Conservation (phyloP, 2,329 filamentous ascomycete genomes). For the Aciculosporium take region DNA sequence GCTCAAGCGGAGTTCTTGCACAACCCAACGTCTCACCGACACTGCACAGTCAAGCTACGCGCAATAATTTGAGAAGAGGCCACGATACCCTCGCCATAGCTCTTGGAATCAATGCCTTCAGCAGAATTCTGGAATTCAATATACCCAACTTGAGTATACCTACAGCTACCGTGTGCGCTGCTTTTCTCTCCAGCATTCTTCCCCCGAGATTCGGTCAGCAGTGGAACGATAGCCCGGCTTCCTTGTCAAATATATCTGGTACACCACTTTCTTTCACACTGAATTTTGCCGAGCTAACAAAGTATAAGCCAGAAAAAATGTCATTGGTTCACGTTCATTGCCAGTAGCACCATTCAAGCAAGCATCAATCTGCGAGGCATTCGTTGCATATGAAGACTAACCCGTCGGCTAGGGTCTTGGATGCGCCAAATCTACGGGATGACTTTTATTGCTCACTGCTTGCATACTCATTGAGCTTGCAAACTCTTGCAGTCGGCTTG, state of each 20-base stretch:
- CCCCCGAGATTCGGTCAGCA: not conserved
- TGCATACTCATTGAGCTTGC: slow-evolving; percentile 63
- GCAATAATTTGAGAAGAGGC: slow-evolving; percentile 47
- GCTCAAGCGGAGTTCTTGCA: not conserved
- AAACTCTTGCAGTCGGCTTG: slow-evolving; percentile 72
- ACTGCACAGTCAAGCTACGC: not conserved
- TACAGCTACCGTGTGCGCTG: not conserved
- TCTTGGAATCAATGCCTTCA: slow-evolving; percentile 59
- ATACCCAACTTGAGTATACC: slow-evolving; percentile 5
- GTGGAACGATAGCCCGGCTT: not conserved
- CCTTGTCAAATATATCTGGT: not conserved
- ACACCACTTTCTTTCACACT: not conserved
- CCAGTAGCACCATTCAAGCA: slow-evolving; percentile 68
- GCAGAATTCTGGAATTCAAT: slow-evolving; percentile 48
- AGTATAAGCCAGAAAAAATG: not conserved
- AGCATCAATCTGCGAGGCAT: slow-evolving; percentile 14
- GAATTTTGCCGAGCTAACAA: not conserved
- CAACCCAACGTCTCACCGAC: not conserved
- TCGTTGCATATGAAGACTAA: not conserved
- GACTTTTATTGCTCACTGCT: slow-evolving; percentile 92
- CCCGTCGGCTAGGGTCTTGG: slow-evolving; percentile 47
- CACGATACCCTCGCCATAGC: slow-evolving; percentile 65
- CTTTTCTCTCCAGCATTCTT: slow-evolving; percentile 11
- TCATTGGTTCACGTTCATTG: slow-evolving; percentile 28
- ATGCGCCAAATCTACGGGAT: slow-evolving; percentile 78